Conservation (phyloP, 257 asterid genomes). For the Solanum dulcamara region DNA sequence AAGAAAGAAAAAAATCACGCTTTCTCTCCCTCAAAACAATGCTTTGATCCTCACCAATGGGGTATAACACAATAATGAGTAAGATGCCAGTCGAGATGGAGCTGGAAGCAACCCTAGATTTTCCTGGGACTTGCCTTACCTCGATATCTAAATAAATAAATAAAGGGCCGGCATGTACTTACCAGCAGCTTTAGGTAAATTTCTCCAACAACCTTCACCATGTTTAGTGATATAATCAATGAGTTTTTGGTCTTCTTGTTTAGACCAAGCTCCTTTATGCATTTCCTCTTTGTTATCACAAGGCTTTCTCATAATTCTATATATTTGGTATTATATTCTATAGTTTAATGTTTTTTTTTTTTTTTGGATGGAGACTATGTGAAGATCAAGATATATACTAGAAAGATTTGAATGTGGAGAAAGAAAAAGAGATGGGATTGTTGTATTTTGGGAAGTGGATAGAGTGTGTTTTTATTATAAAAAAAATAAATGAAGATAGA, state of each 20-base stretch:
- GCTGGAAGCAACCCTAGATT: background rate
- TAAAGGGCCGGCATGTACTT: background rate
- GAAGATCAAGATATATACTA: background rate
- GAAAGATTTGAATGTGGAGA: background rate
- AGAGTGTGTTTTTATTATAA: background rate
- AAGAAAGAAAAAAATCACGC: no score
- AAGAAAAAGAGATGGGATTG: background rate
- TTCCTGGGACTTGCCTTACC: no score
- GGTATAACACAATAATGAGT: background rate
- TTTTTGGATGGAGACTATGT: background rate
- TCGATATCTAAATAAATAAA: no score
- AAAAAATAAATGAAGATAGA: background rate
- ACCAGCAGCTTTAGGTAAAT: conserved; percentile 16
- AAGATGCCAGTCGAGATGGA: background rate
- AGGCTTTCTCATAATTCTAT: conserved; percentile 8
- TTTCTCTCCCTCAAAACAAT: background rate
- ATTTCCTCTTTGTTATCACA: background rate
- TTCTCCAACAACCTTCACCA: conserved; percentile 10
- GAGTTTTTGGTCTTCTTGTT: conserved; percentile 15
- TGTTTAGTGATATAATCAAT: conserved; percentile 10
- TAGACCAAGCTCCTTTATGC: conserved; percentile 13
- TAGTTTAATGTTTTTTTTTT: background rate
- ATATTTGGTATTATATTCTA: background rate
- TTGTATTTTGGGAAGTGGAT: background rate
- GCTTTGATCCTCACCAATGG: background rate